Evolutionary conservation across 2,329 filamentous ascomycete species (phyloP).

Genomic region (Colletotrichum eleusines): DNA sequence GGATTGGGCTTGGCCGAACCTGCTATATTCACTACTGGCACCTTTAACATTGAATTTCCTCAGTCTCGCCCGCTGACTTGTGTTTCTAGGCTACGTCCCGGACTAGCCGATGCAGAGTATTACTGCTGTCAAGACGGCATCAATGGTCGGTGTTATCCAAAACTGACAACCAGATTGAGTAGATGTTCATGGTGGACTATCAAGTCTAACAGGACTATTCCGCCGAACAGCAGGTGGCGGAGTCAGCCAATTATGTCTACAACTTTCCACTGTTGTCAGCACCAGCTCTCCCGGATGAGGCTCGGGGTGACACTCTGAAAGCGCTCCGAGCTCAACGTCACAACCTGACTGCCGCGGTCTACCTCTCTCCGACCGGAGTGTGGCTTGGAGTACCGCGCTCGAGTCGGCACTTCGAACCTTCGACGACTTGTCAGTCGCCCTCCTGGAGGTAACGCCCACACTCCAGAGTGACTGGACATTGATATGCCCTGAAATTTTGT

Average conservation of each 20-base stretch:
- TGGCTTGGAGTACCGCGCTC: neutral
- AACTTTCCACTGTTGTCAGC: neutral
- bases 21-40: neutral
- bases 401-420: slow-evolving; percentile 14
- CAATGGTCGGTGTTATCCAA: too few relatives aligned
- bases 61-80: neutral
- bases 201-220: slow-evolving; percentile 8
- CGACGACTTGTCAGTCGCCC: neutral
- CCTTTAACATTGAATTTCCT: neutral
- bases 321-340: slow-evolving; percentile 25
- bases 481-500: slow-evolving; percentile 3
- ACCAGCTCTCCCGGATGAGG: slow-evolving; percentile 16
- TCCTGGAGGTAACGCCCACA: neutral
- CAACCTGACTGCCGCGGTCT: slow-evolving; percentile 23
- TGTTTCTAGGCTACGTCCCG: neutral
- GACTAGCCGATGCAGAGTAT: neutral
- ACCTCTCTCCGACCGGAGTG: slow-evolving; percentile 13
- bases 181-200: neutral
- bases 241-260: neutral
- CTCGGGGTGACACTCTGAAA: slow-evolving; percentile 1
- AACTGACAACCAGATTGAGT: too few relatives aligned
- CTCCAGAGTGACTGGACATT: slow-evolving; percentile 2
- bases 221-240: slow-evolving; percentile 24
- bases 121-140: neutral
- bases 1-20: neutral